Conservation (phyloP, 2,329 filamentous ascomycete genomes). For the Alternaria sp. region DNA sequence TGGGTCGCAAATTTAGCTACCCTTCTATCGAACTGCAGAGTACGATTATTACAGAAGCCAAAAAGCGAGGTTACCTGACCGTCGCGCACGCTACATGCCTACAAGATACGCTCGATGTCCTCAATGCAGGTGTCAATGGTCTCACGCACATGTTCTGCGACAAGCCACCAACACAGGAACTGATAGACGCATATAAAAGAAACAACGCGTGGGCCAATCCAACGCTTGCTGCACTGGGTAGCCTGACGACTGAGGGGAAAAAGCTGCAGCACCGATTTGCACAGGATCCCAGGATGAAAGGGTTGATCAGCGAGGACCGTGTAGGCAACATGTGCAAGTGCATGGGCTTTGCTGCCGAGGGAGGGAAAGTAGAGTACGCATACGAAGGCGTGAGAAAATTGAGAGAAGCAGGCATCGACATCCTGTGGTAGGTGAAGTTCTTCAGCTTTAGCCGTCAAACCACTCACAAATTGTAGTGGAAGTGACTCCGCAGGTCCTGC, state of each 20-base stretch:
- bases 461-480: conserved; percentile 43
- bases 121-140: conserved; percentile 55
- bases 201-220: conserved; percentile 57
- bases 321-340: conserved; percentile 53
- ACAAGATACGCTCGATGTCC: conserved; percentile 54
- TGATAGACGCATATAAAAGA: conserved; percentile 55
- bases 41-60: conserved; percentile 55
- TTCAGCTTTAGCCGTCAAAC: not conserved
- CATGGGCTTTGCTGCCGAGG: conserved; percentile 50
- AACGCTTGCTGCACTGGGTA: conserved; percentile 53
- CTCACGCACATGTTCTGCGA: conserved; percentile 57
- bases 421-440: conserved; percentile 48
- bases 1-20: conserved; percentile 51
- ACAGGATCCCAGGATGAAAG: conserved; percentile 50
- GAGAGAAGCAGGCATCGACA: conserved; percentile 52
- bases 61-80: conserved; percentile 48
- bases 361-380: conserved; percentile 51
- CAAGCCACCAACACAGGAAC: conserved; percentile 48
- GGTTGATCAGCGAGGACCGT: conserved; percentile 47
- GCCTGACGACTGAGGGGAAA: conserved; percentile 53
- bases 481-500: conserved; percentile 56
- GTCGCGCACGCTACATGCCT: conserved; percentile 55
- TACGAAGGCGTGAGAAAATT: conserved; percentile 55
- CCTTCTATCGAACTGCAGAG: conserved; percentile 58
- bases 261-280: conserved; percentile 53